Conservation (phyloP, 2,329 filamentous ascomycete genomes). For the Microcyclospora tardicrescens region DNA sequence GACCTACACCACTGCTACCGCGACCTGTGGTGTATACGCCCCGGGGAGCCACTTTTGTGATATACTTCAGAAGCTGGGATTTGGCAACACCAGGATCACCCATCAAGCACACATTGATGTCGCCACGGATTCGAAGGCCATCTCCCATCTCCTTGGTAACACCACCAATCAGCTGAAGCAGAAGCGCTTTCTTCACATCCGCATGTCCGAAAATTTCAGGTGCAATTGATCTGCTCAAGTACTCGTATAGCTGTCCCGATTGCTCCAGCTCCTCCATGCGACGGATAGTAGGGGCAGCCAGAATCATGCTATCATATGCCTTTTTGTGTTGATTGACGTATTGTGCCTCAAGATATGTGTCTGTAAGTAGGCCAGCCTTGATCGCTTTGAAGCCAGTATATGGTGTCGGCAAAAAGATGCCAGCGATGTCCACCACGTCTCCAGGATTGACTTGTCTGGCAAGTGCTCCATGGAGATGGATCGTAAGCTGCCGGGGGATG, state of each 20-base stretch:
- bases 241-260: slow-evolving; percentile 88
- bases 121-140: slow-evolving; percentile 96
- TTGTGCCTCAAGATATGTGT: slow-evolving; percentile 93
- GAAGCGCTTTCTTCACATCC: slow-evolving; percentile 93
- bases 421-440: slow-evolving; percentile 84
- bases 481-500: slow-evolving; percentile 80
- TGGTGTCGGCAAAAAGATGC: slow-evolving; percentile 90
- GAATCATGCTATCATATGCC: slow-evolving; percentile 81
- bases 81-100: slow-evolving; percentile 99
- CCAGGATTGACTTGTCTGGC: slow-evolving; percentile 83
- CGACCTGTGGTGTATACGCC: slow-evolving; percentile 75
- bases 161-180: slow-evolving; percentile 90
- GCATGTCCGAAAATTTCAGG: slow-evolving; percentile 94
- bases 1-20: slow-evolving; percentile 68
- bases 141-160: slow-evolving; percentile 95
- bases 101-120: slow-evolving; percentile 98
- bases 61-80: slow-evolving; percentile 95
- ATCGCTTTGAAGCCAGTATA: slow-evolving; percentile 99
- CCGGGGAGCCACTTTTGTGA: slow-evolving; percentile 91
- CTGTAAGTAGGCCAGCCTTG: slow-evolving; percentile 85
- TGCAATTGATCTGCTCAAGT: slow-evolving; percentile 87
- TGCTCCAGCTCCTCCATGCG: slow-evolving; percentile 77
- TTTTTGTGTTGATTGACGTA: slow-evolving; percentile 94
- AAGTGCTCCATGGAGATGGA: slow-evolving; percentile 77
- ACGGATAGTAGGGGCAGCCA: slow-evolving; percentile 66